A percentile compares a stretch with the other conserved stretches of the same genome.
Conservation (phyloP, 805 yeast species). For the Metschnikowia peoriensis region DNA sequence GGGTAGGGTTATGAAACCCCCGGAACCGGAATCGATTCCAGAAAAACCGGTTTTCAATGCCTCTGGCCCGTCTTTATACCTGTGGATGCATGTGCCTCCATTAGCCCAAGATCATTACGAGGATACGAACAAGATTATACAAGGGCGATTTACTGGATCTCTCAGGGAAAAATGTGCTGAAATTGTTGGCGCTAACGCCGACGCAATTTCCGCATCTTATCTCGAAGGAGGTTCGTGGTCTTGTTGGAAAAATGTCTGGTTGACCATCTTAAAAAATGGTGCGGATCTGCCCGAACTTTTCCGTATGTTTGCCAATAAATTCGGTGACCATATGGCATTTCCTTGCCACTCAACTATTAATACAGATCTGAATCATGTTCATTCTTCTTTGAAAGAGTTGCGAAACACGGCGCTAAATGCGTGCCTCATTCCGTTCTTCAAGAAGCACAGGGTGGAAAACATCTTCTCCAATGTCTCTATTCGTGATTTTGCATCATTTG, state of each 20-base stretch:
- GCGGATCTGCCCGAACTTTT: constrained; percentile 33
- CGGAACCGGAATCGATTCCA: not conserved
- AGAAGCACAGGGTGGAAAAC: constrained; percentile 35
- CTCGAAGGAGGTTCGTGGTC: constrained; percentile 27
- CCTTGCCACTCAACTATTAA: constrained; percentile 23
- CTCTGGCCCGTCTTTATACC: constrained; percentile 15
- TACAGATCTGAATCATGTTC: constrained; percentile 1
- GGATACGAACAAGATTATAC: too few relatives aligned
- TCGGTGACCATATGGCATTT: constrained; percentile 20
- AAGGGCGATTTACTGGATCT: constrained; percentile 3
- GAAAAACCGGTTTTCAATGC: constrained; percentile 17
- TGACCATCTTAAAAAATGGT: constrained; percentile 20
- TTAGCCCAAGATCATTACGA: not conserved
- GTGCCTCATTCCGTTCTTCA: constrained; percentile 16
- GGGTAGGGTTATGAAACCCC: constrained; percentile 8
- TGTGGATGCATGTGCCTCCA: constrained; percentile 17
- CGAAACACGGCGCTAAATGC: constrained; percentile 14
- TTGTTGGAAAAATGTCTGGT: constrained; percentile 36
- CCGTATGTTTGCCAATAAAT: constrained; percentile 25
- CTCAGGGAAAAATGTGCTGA: constrained; percentile 25
- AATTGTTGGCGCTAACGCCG: constrained; percentile 28
- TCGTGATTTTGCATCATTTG: constrained; percentile 19
- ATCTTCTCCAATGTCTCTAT: constrained; percentile 30
- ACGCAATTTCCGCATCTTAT: constrained; percentile 19
- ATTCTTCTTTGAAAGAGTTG: constrained; percentile 5